These are phyloP conservation scores for Naganishia sp. DNA, from an alignment of 1,284 basidiomycete genomes.

Conservation along the genomic window DNA sequence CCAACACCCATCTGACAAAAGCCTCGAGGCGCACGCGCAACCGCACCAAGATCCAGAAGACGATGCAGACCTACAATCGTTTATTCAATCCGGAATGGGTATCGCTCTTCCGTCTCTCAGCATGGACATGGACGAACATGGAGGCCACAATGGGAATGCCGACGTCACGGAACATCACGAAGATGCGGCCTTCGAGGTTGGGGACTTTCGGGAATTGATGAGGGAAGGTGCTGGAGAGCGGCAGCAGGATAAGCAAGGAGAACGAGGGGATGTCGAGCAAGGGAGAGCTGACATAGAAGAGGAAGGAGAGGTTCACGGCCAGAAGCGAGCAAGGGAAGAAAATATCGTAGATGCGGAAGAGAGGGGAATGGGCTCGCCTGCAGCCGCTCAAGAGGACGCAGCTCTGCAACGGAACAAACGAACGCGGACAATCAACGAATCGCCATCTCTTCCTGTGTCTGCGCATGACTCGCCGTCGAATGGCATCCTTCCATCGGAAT, in stretches of 20 bases:
- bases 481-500: background rate
- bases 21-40: conserved; percentile 2
- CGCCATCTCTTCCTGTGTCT: background rate
- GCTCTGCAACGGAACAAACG: conserved; percentile 4
- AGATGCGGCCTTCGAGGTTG: conserved; percentile 6
- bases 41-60: conserved; percentile 10
- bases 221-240: background rate
- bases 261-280: background rate
- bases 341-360: background rate
- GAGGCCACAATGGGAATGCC: background rate
- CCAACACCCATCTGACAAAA: background rate
- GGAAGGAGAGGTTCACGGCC: background rate
- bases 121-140: conserved; percentile 10
- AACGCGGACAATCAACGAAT: background rate
- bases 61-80: conserved; percentile 16
- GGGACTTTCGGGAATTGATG: conserved; percentile 19
- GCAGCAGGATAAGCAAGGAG: background rate
- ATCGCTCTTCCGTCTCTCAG: conserved; percentile 18
- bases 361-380: background rate
- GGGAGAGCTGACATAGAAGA: background rate
- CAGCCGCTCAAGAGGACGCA: background rate
- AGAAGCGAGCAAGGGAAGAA: conserved; percentile 7
- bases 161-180: background rate
- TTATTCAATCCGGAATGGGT: conserved; percentile 24
- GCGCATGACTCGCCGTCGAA: background rate